Percentiles rank a stretch among this genome's conserved stretches.
Evolutionary conservation across 208 protist genomes (phyloP).

Genomic region (Trypanosoma cruzi): DNA sequence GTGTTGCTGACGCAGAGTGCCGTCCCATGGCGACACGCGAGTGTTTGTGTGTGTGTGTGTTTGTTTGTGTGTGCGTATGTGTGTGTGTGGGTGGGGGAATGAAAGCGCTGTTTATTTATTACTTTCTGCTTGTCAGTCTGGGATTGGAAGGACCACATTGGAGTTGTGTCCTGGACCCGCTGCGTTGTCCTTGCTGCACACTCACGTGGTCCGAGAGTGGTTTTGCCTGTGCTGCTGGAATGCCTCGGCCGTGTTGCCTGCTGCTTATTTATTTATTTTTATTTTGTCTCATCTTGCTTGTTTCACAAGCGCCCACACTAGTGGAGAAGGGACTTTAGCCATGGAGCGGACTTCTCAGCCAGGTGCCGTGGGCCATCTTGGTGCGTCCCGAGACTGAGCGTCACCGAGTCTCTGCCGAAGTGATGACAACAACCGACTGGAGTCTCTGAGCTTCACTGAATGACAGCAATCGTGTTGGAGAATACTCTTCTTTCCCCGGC

Average conservation of each 20-base stretch:
- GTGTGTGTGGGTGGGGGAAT: background rate
- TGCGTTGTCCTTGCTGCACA: background rate
- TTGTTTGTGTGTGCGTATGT: background rate
- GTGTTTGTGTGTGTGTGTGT: background rate
- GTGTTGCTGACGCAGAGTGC: background rate
- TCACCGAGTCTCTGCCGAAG: background rate
- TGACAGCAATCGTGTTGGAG: slow-evolving; percentile 1
- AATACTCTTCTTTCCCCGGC: slow-evolving; percentile 3
- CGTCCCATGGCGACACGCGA: background rate
- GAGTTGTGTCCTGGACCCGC: background rate
- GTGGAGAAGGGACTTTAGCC: background rate
- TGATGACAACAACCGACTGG: slow-evolving; percentile 2
- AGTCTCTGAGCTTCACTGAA: background rate
- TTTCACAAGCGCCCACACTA: background rate
- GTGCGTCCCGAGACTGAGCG: background rate
- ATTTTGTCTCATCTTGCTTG: background rate
- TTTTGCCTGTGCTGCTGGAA: background rate
- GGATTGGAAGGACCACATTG: background rate
- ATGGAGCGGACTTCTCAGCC: background rate
- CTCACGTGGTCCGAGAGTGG: background rate
- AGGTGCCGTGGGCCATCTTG: background rate
- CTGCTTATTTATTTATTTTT: background rate
- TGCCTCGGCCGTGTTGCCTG: background rate
- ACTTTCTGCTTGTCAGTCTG: too few relatives aligned
- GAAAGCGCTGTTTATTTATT: too few relatives aligned